Percentiles rank a stretch among this genome's conserved stretches.
Evolutionary conservation across 345 rosid species (phyloP).

Genomic region (Acer negundo): DNA sequence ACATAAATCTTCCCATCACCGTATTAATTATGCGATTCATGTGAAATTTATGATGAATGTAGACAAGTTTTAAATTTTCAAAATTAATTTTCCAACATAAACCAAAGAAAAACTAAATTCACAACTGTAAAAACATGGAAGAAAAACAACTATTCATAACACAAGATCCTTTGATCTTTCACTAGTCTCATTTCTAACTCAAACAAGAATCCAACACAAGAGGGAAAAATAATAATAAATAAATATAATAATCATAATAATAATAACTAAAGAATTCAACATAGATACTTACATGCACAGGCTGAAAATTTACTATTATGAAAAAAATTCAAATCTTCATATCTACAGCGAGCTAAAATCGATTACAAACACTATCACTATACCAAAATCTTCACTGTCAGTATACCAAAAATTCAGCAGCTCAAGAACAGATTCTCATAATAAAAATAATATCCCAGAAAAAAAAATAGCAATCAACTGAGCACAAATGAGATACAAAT

Average conservation of each 20-base stretch:
- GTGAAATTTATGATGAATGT: background rate
- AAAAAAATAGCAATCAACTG: too few species aligned
- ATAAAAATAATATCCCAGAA: too few species aligned
- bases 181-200: background rate
- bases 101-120: background rate
- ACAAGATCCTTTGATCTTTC: background rate
- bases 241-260: background rate
- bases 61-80: background rate
- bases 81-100: background rate
- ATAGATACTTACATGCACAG: background rate
- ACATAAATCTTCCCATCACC: too few species aligned
- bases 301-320: background rate
- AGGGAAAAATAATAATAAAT: too few species aligned
- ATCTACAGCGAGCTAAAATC: constrained; percentile 1
- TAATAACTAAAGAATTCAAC: background rate
- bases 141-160: background rate
- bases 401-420: too few species aligned
- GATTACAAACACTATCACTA: background rate
- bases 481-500: too few species aligned
- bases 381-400: too few species aligned
- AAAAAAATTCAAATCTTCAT: background rate
- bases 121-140: background rate
- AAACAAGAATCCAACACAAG: background rate
- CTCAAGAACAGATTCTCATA: too few species aligned
- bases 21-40: too few species aligned